Evolutionary conservation across 2,329 filamentous ascomycete species (phyloP).

Genomic region (Phialophora chinensis): DNA sequence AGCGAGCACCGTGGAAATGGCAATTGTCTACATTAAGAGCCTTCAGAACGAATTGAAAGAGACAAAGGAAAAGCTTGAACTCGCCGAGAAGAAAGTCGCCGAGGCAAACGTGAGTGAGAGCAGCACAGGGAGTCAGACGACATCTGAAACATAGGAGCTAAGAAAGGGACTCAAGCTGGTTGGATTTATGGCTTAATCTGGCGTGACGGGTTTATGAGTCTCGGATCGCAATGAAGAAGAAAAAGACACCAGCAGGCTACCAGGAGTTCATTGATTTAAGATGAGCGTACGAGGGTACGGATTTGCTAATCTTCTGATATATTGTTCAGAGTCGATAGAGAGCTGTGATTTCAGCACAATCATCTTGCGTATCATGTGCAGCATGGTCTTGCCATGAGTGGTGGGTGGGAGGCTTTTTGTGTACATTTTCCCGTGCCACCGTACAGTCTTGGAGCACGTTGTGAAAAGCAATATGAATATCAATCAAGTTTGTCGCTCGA

Average conservation of each 20-base stretch:
- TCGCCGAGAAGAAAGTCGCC: conserved; percentile 67
- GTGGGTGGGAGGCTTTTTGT: conserved; percentile 3
- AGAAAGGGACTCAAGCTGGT: conserved; percentile 1
- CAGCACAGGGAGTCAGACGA: conserved; percentile 32
- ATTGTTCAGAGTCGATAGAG: conserved; percentile 19
- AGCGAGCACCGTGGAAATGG: conserved; percentile 95
- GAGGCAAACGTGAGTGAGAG: conserved; percentile 28
- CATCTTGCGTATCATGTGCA: conserved; percentile 16
- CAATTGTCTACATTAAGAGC: conserved; percentile 91
- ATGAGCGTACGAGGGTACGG: not conserved
- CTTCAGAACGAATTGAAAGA: conserved; percentile 75
- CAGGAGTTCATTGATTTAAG: conserved; percentile 8
- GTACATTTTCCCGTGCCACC: conserved; percentile 1
- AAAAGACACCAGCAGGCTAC: conserved; percentile 14
- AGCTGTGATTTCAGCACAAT: conserved; percentile 19
- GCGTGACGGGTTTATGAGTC: conserved; percentile 26
- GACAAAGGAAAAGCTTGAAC: conserved; percentile 67
- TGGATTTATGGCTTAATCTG: conserved; percentile 12
- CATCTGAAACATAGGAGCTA: conserved; percentile 18
- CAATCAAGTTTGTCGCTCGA: not conserved
- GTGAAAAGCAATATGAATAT: conserved; percentile 15
- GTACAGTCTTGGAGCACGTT: not conserved
- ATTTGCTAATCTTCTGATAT: conserved; percentile 16
- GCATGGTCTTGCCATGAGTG: conserved; percentile 11
- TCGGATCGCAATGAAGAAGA: conserved; percentile 22